Evolutionary conservation across 768 basidiomycete genomes (phyloP).

Genomic region (Lactifluus hygrophoroides): DNA sequence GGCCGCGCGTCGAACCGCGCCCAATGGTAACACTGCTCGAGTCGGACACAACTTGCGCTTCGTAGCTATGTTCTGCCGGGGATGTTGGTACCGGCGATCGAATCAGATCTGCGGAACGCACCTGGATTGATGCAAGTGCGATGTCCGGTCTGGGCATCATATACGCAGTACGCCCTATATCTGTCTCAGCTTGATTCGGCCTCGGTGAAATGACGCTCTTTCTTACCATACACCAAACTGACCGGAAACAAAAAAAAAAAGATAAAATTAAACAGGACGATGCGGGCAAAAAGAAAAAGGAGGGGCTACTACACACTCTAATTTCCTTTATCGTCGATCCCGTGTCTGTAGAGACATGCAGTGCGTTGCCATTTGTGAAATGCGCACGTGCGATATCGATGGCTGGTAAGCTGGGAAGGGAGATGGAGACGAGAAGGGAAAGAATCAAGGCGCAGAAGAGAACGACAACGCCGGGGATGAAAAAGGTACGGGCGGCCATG

Average conservation of each 20-base stretch:
- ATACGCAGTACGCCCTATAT: constrained; percentile 51
- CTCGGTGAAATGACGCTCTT: background rate
- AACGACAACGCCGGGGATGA: constrained; percentile 51
- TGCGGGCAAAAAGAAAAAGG: constrained; percentile 14
- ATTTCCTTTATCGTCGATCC: constrained; percentile 48
- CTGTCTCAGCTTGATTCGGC: background rate
- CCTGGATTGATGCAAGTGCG: constrained; percentile 43
- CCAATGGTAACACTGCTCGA: constrained; percentile 36
- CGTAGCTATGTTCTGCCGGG: constrained; percentile 47
- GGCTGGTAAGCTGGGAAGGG: constrained; percentile 57
- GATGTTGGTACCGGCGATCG: background rate
- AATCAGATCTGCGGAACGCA: constrained; percentile 23
- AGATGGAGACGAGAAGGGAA: constrained; percentile 59
- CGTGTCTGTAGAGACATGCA: constrained; percentile 20
- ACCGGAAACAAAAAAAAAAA: background rate
- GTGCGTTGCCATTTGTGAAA: constrained; percentile 29
- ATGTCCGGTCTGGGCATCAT: constrained; percentile 35
- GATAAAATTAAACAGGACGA: background rate
- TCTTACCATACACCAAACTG: constrained; percentile 67
- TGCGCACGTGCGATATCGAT: constrained; percentile 59
- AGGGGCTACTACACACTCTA: constrained; percentile 9
- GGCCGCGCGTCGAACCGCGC: constrained; percentile 61
- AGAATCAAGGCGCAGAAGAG: constrained; percentile 56
- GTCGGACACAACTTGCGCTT: constrained; percentile 33
- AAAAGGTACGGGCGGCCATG: constrained; percentile 42